Evolutionary conservation across 2,329 filamentous ascomycete species (phyloP), one percentile per base, ranked within the genome.

Genomic region (Penicillium sp.): DNA sequence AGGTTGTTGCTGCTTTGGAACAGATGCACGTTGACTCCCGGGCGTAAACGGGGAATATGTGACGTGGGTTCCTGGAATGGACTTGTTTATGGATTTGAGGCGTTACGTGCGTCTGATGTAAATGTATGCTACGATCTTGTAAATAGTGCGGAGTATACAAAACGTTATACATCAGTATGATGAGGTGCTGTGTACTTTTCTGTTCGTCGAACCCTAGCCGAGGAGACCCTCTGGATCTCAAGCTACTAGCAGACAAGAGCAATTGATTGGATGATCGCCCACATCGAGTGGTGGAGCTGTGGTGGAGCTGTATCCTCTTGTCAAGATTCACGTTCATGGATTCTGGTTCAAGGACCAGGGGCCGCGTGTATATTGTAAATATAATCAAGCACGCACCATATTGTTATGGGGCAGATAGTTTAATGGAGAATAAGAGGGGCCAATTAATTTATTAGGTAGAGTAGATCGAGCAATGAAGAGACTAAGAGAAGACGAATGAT

Each of bases 1-100:
- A 70, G 34, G 70, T 80, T 7, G 57, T 84, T n/a, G 56, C 53
- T 13, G 74, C 73, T 40, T 55, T 83, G 50, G 64, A 59, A 60
- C 60, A 63, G 61, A 70, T 79, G 67, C 68, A 59, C 44, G 50
- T 64, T 26, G 74, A 79, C 49, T 69, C 67, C 14, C 58, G 53
- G 50, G 61, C 67, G 35, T 59, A 32, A 44, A 14, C 4, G n/a
- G 2, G 47, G n/a, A 36, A 7, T 23, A 23, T 23, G 23, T 23
- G 23, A 23, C 23, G 23, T 23, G 23, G 3, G 23, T 23, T 23
- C 23, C 23, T 23, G 23, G 23, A 23, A 23, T 23, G 23, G 23
- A 23, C 3, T 23, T 23, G 5, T 23, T 23, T 23, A n/a, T 23
- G 23, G 5, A 23, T 5, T 23, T 5, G 23, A 23, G 23, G 23